Base-by-base conservation (phyloP, 352 stramenopile genomes). In the Phytophthora sp. region DNA sequence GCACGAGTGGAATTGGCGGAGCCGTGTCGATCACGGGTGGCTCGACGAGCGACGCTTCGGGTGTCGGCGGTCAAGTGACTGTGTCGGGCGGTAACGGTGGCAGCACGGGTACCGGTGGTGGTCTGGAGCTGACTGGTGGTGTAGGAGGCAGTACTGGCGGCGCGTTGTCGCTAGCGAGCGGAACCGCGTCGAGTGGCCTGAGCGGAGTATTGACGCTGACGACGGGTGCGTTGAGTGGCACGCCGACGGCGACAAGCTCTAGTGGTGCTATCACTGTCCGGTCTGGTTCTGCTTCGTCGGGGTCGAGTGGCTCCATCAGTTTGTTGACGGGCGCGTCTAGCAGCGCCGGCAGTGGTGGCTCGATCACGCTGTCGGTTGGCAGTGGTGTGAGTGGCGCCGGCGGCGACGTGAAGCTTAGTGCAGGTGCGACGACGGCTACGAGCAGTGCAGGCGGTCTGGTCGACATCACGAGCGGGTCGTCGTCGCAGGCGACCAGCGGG, bases 321-420 rank as follows among this genome's bases (percentile, higher is more conserved):
- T 17, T 74, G 24, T 59, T 37, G 3, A 91, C 83, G 20, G 88
- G 86, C 10, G 32, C 38, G n/a, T 75, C 83, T 11, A 66, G 58
- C 3, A 31, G 3, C 6, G 46, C 54, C 31, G 84, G 82, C 11
- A 74, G 42, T 32, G 74, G 75, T 23, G 83, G 83, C 11, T 59
- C 74, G 50, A 52, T 92, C 26, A 54, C 27, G 5, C 8, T 89
- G 39, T 37, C 31, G 11, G 77, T 89, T 43, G 84, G 84, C 13
- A 21, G 24, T 4, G 79, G 76, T 1, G 60, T 69, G 13, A 44
- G 55, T 52, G 66, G 69, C 18, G 54, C 64, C 38, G 84, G 81
- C 12, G 82, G 82, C 15, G 56, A 57, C 42, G 41, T 88, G 17
- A 41, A 60, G 15, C 35, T 90, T 42, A 20, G 31, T 15, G 79